Evolutionary conservation across 2,329 filamentous ascomycete genomes (phyloP).

Genomic region (Fusarium austroafricanum): DNA sequence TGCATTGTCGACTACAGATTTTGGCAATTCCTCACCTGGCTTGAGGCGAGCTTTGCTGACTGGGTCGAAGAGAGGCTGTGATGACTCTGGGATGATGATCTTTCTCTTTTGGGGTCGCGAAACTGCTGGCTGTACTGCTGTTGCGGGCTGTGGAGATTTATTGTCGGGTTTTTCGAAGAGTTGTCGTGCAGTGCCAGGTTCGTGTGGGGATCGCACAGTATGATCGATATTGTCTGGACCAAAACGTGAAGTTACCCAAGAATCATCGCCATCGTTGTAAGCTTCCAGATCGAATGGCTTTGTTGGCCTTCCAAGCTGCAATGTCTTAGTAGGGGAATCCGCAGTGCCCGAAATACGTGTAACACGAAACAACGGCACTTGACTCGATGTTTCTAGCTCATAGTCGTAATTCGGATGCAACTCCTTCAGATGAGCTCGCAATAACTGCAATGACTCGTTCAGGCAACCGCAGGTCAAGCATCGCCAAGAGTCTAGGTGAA

Average conservation of each 20-base stretch:
- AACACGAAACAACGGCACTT: slow-evolving; percentile 56
- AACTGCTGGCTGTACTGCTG: slow-evolving; percentile 1
- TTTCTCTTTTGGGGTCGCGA: slow-evolving; percentile 40
- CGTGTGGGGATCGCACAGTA: slow-evolving; percentile 41
- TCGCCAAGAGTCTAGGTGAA: slow-evolving; percentile 61
- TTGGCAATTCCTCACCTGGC: slow-evolving; percentile 61
- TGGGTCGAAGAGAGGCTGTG: slow-evolving; percentile 67
- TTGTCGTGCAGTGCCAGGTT: slow-evolving; percentile 36
- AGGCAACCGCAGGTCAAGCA: slow-evolving; percentile 64
- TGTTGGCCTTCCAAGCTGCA: slow-evolving; percentile 57
- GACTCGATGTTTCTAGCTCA: slow-evolving; percentile 52
- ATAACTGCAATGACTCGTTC: slow-evolving; percentile 60
- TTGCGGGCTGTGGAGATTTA: slow-evolving; percentile 22
- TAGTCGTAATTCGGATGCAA: slow-evolving; percentile 61
- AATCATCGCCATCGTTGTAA: slow-evolving; percentile 58
- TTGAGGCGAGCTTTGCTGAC: slow-evolving; percentile 65
- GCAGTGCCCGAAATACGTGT: slow-evolving; percentile 47
- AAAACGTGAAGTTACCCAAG: slow-evolving; percentile 58
- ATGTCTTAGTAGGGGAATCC: slow-evolving; percentile 52
- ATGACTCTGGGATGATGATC: slow-evolving; percentile 61
- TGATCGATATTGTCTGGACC: slow-evolving; percentile 50
- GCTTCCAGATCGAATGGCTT: slow-evolving; percentile 60
- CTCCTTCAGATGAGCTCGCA: slow-evolving; percentile 61
- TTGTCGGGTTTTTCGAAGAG: slow-evolving; percentile 41
- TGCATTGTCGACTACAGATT: slow-evolving; percentile 57